These are phyloP conservation scores for Mucor velutinosus DNA, from an alignment of 371 early-diverging fungal genomes.

Conservation along the genomic window DNA sequence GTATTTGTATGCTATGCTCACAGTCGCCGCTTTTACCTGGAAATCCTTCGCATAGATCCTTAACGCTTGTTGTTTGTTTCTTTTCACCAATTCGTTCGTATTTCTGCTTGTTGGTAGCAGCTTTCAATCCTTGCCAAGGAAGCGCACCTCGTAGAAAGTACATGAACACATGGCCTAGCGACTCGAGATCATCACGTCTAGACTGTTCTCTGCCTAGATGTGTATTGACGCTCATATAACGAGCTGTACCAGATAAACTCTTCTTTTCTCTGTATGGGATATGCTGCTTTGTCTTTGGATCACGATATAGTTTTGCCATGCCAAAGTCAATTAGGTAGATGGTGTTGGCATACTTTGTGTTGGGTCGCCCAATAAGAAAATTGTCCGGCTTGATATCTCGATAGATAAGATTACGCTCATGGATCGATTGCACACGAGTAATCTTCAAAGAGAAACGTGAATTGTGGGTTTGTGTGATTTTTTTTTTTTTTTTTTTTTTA, in stretches of 20 bases:
- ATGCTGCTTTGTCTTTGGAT: slow-evolving; percentile 92
- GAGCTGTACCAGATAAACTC: slow-evolving; percentile 93
- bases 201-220: slow-evolving; percentile 96
- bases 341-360: slow-evolving; percentile 62
- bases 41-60: slow-evolving; percentile 87
- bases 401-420: slow-evolving; percentile 94
- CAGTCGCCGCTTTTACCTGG: slow-evolving; percentile 46
- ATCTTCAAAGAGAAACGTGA: slow-evolving; percentile 52
- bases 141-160: slow-evolving; percentile 95
- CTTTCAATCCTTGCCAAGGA: slow-evolving; percentile 99
- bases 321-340: slow-evolving; percentile 95
- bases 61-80: slow-evolving; percentile 86
- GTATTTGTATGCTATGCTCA: neutral
- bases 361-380: slow-evolving; percentile 90
- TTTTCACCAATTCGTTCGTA: slow-evolving; percentile 97
- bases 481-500: neutral
- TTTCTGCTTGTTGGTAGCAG: slow-evolving; percentile 96
- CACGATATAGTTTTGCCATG: slow-evolving; percentile 95
- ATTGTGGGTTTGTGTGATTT: neutral
- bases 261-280: slow-evolving; percentile 93
- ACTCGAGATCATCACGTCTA: slow-evolving; percentile 97
- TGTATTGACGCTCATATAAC: slow-evolving; percentile 98
- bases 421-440: slow-evolving; percentile 88
- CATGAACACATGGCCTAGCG: slow-evolving; percentile 97
- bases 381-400: slow-evolving; percentile 99